A percentile compares a stretch with the other conserved stretches of the same genome.
phyloP scores from a whole-genome alignment of 257 asterid genomes.

The Echium plantagineum region DNA sequence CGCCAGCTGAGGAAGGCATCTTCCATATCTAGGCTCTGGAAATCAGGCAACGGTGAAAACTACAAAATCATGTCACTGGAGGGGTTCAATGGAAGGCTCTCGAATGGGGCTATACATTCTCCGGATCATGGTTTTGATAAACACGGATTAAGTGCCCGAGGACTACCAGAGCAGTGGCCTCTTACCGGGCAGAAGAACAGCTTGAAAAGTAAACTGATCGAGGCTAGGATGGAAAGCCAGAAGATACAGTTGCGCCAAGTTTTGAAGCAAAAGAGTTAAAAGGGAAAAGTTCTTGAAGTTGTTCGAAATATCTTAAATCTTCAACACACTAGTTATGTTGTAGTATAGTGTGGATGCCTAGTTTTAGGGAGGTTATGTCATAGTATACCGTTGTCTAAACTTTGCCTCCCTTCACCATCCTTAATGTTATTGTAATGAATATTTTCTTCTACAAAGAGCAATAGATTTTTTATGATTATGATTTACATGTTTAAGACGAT shows the following conservation, averaged over 20 bases:
- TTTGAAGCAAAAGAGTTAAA: slow-evolving; percentile 67
- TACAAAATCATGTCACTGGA: slow-evolving; percentile 32
- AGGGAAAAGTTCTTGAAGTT: not conserved
- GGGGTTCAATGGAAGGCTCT: slow-evolving; percentile 24
- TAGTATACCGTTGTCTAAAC: not conserved
- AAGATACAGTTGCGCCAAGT: slow-evolving; percentile 90
- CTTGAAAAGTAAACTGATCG: slow-evolving; percentile 60
- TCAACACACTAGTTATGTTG: not conserved
- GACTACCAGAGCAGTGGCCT: slow-evolving; percentile 63
- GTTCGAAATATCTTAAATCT: not conserved
- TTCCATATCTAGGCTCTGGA: slow-evolving; percentile 50
- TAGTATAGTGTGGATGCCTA: not conserved
- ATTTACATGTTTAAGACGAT: too few relatives aligned
- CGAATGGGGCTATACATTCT: slow-evolving; percentile 31
- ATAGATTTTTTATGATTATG: too few relatives aligned
- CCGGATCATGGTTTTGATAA: slow-evolving; percentile 38
- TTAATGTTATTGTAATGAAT: not conserved
- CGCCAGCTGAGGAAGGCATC: slow-evolving; percentile 34
- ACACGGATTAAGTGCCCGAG: slow-evolving; percentile 41
- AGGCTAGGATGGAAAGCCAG: slow-evolving; percentile 80
- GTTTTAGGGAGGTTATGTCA: too few relatives aligned
- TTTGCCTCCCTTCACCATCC: not conserved
- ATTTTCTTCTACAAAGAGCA: not conserved
- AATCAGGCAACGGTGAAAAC: slow-evolving; percentile 42
- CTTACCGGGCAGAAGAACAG: slow-evolving; percentile 49